phyloP scores from a whole-genome alignment of 176 grass and related monocot genomes.

The Avena eriantha region DNA sequence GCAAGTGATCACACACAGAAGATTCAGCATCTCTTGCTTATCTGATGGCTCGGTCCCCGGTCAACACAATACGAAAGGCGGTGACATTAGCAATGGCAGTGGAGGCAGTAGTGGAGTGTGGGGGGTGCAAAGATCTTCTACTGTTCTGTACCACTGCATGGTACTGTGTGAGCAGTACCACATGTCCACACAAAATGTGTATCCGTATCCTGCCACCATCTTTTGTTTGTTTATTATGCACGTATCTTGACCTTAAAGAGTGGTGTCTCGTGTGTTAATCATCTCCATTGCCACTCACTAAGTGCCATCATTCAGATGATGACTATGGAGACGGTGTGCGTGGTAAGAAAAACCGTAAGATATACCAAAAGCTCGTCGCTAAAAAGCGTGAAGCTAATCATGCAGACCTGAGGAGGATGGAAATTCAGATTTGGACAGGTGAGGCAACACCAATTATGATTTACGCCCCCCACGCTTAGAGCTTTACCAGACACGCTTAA shows the following conservation, averaged over 20 bases:
- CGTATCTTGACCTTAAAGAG: constrained; percentile 15
- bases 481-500: constrained; percentile 41
- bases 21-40: constrained; percentile 12
- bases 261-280: neutral
- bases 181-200: neutral
- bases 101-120: constrained; percentile 2
- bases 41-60: constrained; percentile 36
- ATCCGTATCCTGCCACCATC: neutral
- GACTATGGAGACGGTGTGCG: neutral
- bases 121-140: constrained; percentile 1
- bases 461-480: constrained; percentile 23
- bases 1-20: neutral
- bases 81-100: constrained; percentile 37
- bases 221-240: neutral
- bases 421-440: constrained; percentile 34
- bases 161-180: neutral
- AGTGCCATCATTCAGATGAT: constrained; percentile 28
- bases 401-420: constrained; percentile 28
- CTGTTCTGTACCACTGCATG: constrained; percentile 5
- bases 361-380: neutral
- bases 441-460: constrained; percentile 29
- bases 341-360: neutral
- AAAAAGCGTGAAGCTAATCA: constrained; percentile 25
- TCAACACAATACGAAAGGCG: constrained; percentile 36
- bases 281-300: constrained; percentile 20